Evolutionary conservation across 1,284 basidiomycete genomes (phyloP), one percentile per base, ranked within the genome.

Genomic region (Cryptococcus hybrid): DNA sequence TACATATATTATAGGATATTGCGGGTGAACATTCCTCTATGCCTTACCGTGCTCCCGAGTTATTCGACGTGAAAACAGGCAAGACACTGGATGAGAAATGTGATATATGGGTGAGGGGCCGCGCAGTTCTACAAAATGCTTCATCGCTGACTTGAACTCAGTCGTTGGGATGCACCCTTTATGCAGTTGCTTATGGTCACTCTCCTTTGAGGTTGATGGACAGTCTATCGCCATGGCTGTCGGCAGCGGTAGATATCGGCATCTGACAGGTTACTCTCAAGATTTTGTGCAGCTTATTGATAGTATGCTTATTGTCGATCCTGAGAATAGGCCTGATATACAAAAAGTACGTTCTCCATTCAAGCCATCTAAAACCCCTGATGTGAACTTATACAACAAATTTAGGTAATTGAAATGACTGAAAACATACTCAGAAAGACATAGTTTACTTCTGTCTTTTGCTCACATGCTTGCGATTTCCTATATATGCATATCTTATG

Each of bases 141-240:
- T 24, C 15, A 43, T 18, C 5, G 18, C 24, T 49, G 34, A 47
- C 13, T 7, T 48, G 39, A n/a, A 18, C 9, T 2, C 55, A 92
- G 92, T 94, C 92, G 1, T 83, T 97, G 5, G 93, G 93, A 0
- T 94, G 92, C 77, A 92, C 90, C 0, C 82, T 97, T 37, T 97
- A 85, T 65, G 92, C 93, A 0, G 84, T 96, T 44, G 92, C 91
- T 0, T 95, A 96, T 76, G 88, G 88, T 1, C 88, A 91, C 70
- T 93, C 91, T 1, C 93, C 0, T 97, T 97, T 69, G 93, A 97
- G 61, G 79, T 91, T 84, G 52, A 91, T 85, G 51, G 92, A 87
- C 89, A 90, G 12, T 92, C 89, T 48, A 92, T 96, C 70, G 92
- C 92, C 1, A 95, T 97, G 92, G 91, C 92, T 1, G 93, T 94